Evolutionary conservation across 176 grass and related monocot genomes (phyloP), one percentile per base, ranked within the genome.

Genomic region (Cymbopogon citratus): DNA sequence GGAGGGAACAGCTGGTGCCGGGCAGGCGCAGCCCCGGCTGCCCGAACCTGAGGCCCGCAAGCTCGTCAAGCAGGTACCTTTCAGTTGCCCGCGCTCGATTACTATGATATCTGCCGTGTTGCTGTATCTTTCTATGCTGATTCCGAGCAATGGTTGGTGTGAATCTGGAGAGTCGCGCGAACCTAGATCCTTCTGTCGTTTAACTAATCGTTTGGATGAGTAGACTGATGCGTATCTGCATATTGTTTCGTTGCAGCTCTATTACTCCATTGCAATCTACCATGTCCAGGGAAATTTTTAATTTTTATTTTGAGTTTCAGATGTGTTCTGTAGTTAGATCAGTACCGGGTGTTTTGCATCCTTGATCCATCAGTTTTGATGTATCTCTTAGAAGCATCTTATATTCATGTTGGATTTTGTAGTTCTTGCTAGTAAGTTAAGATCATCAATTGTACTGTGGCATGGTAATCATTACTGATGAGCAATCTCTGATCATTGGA

Each of bases 31-130:
- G 61, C 81, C 36, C 57, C 40, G 52, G 28, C 65, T 97, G 1
- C 75, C 85, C 8, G 94, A 94, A 33, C 89, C 93, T 1, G 80
- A 94, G n/a, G 75, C 87, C 35, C 89, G 88, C 41, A 84, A 87
- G 84, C 63, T 97, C 89, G 88, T 90, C 71, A 97, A 97, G 79
- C 94, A 97, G 91, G 94, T 92, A 87, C 27, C 36, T 36, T 12
- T 63, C 15, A 12, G 41, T 13, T 13, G 0, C 36, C 18, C 18
- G 65, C 57, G 21, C 9, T 74, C 75, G 69, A 35, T 92, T 87
- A 21, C 41, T 73, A 12, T 21, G 23, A 9, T 62, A 14, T 66
- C 41, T 40, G 64, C 45, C 48, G 69, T 29, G 59, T 41, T 75
- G 63, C 7, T 69, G 28, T 38, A 23, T 85, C 34, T 33, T 41